Evolutionary conservation across 1,284 basidiomycete species (phyloP).

Genomic region (Tetrapyrgos nigripes): DNA sequence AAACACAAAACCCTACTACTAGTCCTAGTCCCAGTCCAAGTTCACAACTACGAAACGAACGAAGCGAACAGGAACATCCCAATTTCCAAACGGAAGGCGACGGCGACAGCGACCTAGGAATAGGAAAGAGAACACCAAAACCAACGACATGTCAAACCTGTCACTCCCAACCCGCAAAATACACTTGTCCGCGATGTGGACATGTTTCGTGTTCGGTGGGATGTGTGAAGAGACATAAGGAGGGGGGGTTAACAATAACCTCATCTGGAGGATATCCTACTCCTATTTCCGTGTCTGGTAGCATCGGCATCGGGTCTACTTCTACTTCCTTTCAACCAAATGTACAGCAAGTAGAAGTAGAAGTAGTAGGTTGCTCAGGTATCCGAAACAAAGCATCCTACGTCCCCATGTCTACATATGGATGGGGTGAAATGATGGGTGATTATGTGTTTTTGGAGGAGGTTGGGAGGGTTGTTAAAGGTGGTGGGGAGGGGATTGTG

Average conservation of each 20-base stretch:
- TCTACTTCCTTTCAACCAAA: too few species aligned
- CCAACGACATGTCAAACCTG: slow-evolving; percentile 27
- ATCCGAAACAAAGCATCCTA: slow-evolving; percentile 76
- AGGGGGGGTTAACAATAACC: too few species aligned
- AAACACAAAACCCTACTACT: too few species aligned
- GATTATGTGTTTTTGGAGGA: slow-evolving; percentile 89
- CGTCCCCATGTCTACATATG: slow-evolving; percentile 81
- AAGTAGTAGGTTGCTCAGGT: slow-evolving; percentile 69
- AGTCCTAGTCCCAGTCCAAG: too few species aligned
- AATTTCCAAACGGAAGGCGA: too few species aligned
- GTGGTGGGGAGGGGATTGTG: slow-evolving; percentile 76
- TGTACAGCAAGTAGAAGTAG: too few species aligned
- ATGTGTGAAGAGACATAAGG: slow-evolving; percentile 80
- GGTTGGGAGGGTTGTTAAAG: slow-evolving; percentile 78
- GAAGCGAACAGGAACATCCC: too few species aligned
- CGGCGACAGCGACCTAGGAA: neutral
- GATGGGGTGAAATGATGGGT: slow-evolving; percentile 83
- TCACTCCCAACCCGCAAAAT: slow-evolving; percentile 55
- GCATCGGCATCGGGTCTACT: too few species aligned
- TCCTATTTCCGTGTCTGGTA: too few species aligned
- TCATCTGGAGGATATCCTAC: too few species aligned
- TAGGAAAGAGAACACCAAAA: neutral
- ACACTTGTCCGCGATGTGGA: slow-evolving; percentile 84
- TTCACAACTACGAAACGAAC: too few species aligned
- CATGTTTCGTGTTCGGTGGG: slow-evolving; percentile 74